Conservation (phyloP, 805 yeast genomes). For the Myxozyma neotropica region DNA sequence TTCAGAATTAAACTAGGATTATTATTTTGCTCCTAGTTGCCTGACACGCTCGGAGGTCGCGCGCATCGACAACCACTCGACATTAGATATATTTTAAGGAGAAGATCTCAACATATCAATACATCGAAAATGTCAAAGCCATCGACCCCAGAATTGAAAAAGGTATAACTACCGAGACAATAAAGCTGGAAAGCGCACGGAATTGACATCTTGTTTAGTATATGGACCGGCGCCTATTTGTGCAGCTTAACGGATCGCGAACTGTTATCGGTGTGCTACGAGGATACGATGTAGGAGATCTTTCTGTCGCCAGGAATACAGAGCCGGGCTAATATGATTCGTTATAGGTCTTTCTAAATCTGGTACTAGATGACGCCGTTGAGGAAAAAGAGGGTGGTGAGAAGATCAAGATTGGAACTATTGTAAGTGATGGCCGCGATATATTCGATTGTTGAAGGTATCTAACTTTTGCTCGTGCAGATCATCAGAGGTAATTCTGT, state of each 20-base stretch:
- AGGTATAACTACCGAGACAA: too few species aligned
- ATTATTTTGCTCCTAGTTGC: too few species aligned
- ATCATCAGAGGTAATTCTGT: slow-evolving; percentile 78
- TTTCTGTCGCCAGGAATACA: not conserved
- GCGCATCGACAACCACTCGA: too few species aligned
- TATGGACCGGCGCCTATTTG: slow-evolving; percentile 71
- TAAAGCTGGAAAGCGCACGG: too few species aligned
- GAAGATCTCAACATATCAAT: not conserved
- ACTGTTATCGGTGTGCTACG: slow-evolving; percentile 76
- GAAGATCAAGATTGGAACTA: slow-evolving; percentile 62
- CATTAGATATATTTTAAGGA: too few species aligned
- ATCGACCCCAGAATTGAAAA: slow-evolving; percentile 35
- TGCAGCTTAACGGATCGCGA: slow-evolving; percentile 79
- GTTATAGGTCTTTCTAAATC: slow-evolving; percentile 61
- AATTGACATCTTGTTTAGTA: slow-evolving; percentile 50
- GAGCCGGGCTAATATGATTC: not conserved
- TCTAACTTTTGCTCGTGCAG: slow-evolving; percentile 32
- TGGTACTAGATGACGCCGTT: slow-evolving; percentile 70
- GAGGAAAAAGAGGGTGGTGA: slow-evolving; percentile 59
- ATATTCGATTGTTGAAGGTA: not conserved
- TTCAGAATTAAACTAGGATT: not conserved
- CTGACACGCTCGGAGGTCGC: too few species aligned
- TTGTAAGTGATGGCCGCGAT: slow-evolving; percentile 44
- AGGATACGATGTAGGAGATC: slow-evolving; percentile 71
- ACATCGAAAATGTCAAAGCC: slow-evolving; percentile 34